Base-by-base conservation (phyloP, 2,329 filamentous ascomycete genomes). In the Diaporthe sp. region DNA sequence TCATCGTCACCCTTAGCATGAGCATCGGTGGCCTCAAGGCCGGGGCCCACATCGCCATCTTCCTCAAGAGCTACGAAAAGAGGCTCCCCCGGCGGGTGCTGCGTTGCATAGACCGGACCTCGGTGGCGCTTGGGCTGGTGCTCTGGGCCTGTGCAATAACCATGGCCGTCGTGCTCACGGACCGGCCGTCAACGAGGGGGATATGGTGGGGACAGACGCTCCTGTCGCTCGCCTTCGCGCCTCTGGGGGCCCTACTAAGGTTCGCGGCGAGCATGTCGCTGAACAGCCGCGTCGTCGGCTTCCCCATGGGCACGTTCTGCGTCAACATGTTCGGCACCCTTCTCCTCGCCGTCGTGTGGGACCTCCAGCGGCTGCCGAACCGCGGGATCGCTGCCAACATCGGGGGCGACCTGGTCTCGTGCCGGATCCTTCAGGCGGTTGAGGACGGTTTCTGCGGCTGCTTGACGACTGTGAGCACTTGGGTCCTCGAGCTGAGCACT, bases 401-500 rank as follows among this genome's bases (percentile, higher is more conserved):
- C 25, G 67, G 67, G 17, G 47, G 35, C 17, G 52, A 47, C 6
- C 17, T 1, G 22, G 79, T 91, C 0, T 91, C 90, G 1, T 96
- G 90, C 77, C 89, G 91, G 81, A 85, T 92, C 2, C 78, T 92
- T 76, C 88, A 89, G 79, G 92, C 91, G 3, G 81, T 93, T 13
- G 87, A 91, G 82, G 91, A 93, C 83, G 92, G 92, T 25, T 92
- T 93, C 78, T 93, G 92, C 79, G 92, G 92, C 2, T 91, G 89
- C 75, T 82, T 91, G 75, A 93, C 91, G 7, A 93, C 92, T 0
- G 87, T 93, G n/a, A 92, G 90, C 76, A 93, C 92, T 0, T 93
- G 91, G 91, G 88, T 92, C 15, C 84, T 85, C 22, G 92, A 93
- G 82, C 78, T 93, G 78, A 86, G 86, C 71, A 85, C 86, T 4